Conservation (phyloP, 805 yeast genomes). For the Naumovozyma dairenensis region DNA sequence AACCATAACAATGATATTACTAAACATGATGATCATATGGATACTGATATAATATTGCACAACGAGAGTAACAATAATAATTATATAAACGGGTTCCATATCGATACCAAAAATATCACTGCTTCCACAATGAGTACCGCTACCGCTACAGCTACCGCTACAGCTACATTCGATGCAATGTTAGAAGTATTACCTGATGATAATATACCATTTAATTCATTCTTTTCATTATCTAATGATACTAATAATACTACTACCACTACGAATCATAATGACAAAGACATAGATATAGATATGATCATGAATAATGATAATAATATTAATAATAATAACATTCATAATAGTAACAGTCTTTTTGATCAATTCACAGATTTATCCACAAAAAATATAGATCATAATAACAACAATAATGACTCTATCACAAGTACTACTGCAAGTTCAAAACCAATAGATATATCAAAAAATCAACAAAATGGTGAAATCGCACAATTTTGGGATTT, state of each 20-base stretch:
- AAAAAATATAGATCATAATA: not conserved
- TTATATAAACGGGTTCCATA: not conserved
- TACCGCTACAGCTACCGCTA: not conserved
- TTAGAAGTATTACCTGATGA: constrained; percentile 29
- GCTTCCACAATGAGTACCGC: not conserved
- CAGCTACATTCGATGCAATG: constrained; percentile 26
- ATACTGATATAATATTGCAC: no score
- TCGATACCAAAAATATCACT: not conserved
- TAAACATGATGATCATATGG: no score
- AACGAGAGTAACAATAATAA: not conserved
- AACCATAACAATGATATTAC: no score
- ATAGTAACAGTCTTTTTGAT: not conserved
- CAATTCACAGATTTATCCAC: not conserved
- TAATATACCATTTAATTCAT: constrained; percentile 13
- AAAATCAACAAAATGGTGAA: constrained; percentile 30
- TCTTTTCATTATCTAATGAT: constrained; percentile 4
- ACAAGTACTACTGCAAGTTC: constrained; percentile 1
- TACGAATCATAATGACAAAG: not conserved
- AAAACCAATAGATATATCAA: constrained; percentile 22
- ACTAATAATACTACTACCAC: constrained; percentile 2
- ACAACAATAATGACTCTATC: not conserved
- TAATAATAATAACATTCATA: not conserved
- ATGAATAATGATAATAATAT: not conserved
- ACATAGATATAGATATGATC: no score
- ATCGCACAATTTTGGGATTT: constrained; percentile 34